These are phyloP conservation scores for Coemansia sp. DNA, from an alignment of 192 early-diverging fungal genomes.

Conservation along the genomic window DNA sequence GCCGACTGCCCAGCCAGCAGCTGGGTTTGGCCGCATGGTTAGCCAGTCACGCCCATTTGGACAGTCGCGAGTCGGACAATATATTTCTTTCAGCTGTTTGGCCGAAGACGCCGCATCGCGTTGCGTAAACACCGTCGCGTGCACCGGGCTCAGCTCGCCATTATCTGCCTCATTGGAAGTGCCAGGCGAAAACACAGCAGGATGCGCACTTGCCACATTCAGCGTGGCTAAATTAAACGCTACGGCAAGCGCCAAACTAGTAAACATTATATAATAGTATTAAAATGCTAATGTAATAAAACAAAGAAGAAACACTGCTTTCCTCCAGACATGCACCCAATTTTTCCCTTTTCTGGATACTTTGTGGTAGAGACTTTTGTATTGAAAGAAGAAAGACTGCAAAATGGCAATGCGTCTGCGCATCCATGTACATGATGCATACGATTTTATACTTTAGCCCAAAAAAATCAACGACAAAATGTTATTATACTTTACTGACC, in stretches of 20 bases:
- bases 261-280: neutral
- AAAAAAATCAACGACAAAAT: too few species aligned
- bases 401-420: too few species aligned
- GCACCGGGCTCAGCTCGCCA: neutral
- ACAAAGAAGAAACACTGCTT: too few species aligned
- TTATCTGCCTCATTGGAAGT: too few species aligned
- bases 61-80: constrained; percentile 21
- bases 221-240: neutral
- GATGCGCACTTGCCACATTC: neutral
- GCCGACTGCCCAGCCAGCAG: constrained; percentile 24
- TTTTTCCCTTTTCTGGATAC: too few species aligned
- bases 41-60: constrained; percentile 33
- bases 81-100: constrained; percentile 10
- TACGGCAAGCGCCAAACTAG: neutral
- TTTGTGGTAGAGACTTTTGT: too few species aligned
- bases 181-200: neutral
- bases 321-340: too few species aligned
- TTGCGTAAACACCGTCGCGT: neutral
- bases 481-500: too few species aligned
- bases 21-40: constrained; percentile 11
- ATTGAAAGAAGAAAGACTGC: too few species aligned
- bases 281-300: neutral
- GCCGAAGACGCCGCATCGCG: neutral
- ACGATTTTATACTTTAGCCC: too few species aligned
- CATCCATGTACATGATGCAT: too few species aligned